Conservation (phyloP, 495 filamentous ascomycete species). For the Talaromyces thailandensis region DNA sequence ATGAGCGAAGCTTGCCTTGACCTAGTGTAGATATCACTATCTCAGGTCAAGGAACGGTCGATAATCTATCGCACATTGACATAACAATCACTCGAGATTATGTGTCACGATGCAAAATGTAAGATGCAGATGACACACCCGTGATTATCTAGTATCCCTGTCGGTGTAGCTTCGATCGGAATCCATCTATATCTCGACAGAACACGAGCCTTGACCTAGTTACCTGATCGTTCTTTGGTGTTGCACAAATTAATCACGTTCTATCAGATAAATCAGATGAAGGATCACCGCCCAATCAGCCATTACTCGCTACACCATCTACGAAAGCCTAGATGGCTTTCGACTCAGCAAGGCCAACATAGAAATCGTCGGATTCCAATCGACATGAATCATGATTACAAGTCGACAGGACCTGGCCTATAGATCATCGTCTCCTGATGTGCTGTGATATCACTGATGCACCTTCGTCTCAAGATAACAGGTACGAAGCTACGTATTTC, state of each 20-base stretch:
- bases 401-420: not conserved
- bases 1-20: not conserved
- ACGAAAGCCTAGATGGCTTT: too few species aligned
- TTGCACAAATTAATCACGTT: not conserved
- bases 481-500: not conserved
- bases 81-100: not conserved
- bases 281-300: not conserved
- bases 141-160: not conserved
- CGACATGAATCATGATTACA: not conserved
- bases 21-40: not conserved
- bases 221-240: not conserved
- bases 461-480: not conserved
- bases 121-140: not conserved
- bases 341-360: too few species aligned
- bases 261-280: not conserved
- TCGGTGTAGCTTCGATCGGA: not conserved
- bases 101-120: not conserved
- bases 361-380: too few species aligned
- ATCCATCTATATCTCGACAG: not conserved
- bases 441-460: not conserved
- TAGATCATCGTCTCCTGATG: not conserved
- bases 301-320: too few species aligned
- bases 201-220: not conserved
- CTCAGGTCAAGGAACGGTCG: not conserved
- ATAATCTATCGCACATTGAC: not conserved